Conservation (phyloP, 129 eudicot species). For the Arctium lappa region DNA sequence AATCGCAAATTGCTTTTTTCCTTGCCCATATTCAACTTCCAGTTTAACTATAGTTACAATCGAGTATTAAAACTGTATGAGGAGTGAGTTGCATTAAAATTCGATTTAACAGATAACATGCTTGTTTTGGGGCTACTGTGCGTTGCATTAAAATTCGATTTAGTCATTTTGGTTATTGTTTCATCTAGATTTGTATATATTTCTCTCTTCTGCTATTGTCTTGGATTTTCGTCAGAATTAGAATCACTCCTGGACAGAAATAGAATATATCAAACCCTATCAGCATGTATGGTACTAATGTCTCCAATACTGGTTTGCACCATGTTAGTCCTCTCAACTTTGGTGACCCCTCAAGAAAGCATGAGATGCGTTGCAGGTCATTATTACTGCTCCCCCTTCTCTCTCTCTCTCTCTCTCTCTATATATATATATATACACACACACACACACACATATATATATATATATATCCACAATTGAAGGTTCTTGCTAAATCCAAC, state of each 20-base stretch:
- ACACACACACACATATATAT: background rate
- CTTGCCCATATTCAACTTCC: background rate
- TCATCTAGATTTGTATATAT: too few relatives aligned
- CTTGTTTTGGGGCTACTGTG: too few relatives aligned
- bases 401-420: background rate
- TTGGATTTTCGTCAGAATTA: too few relatives aligned
- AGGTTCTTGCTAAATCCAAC: background rate
- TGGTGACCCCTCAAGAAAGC: constrained; percentile 91
- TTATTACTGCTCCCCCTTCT: background rate
- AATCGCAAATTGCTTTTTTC: too few relatives aligned
- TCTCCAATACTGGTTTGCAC: constrained; percentile 46
- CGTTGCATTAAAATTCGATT: too few relatives aligned
- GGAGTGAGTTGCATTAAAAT: too few relatives aligned
- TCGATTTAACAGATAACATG: too few relatives aligned
- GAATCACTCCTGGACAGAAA: too few relatives aligned
- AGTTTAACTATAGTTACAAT: too few relatives aligned
- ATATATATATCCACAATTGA: background rate
- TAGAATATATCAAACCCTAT: constrained; percentile 70
- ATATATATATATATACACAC: background rate
- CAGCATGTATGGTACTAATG: constrained; percentile 86
- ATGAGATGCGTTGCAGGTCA: constrained; percentile 99
- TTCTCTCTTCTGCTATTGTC: too few relatives aligned
- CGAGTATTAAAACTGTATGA: background rate
- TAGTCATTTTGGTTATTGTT: too few relatives aligned
- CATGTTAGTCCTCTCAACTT: constrained; percentile 79